Evolutionary conservation across 805 yeast genomes (phyloP).

Genomic region (Lachancea sp.): DNA sequence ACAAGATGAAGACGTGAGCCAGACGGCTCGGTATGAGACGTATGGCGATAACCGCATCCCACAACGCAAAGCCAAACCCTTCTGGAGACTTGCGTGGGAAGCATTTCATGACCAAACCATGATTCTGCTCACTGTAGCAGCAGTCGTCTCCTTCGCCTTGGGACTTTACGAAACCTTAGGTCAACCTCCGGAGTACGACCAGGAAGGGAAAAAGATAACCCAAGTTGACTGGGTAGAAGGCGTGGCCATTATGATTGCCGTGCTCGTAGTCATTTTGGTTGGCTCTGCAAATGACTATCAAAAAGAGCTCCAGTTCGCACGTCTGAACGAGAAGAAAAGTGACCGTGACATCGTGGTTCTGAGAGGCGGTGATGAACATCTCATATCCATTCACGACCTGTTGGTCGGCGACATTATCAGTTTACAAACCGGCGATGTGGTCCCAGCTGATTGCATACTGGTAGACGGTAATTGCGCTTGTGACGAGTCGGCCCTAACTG

Average conservation of each 20-base stretch:
- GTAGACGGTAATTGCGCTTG: conserved; percentile 72
- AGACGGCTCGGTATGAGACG: conserved; percentile 19
- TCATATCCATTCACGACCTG: conserved; percentile 66
- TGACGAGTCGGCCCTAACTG: conserved; percentile 90
- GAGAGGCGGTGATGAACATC: conserved; percentile 61
- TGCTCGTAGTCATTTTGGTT: conserved; percentile 81
- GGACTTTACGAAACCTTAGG: conserved; percentile 93
- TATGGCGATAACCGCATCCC: conserved; percentile 76
- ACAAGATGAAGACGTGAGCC: conserved; percentile 9
- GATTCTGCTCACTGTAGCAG: conserved; percentile 77
- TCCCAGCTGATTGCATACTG: conserved; percentile 82
- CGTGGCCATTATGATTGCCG: conserved; percentile 91
- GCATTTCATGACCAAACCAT: conserved; percentile 90
- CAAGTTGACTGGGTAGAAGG: conserved; percentile 98
- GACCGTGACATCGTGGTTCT: conserved; percentile 73
- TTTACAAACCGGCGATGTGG: conserved; percentile 88
- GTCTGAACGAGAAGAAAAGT: conserved; percentile 79
- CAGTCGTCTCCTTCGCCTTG: conserved; percentile 78
- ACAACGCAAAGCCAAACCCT: conserved; percentile 58
- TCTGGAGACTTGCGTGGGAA: conserved; percentile 62
- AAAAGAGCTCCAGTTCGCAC: conserved; percentile 88
- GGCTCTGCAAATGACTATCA: conserved; percentile 97
- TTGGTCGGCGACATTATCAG: conserved; percentile 79
- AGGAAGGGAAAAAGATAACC: conserved; percentile 69
- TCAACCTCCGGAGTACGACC: conserved; percentile 68